Percentiles rank a stretch among this genome's conserved stretches.
Conservation (phyloP, 805 yeast genomes). For the Yarrowia keelungensis region DNA sequence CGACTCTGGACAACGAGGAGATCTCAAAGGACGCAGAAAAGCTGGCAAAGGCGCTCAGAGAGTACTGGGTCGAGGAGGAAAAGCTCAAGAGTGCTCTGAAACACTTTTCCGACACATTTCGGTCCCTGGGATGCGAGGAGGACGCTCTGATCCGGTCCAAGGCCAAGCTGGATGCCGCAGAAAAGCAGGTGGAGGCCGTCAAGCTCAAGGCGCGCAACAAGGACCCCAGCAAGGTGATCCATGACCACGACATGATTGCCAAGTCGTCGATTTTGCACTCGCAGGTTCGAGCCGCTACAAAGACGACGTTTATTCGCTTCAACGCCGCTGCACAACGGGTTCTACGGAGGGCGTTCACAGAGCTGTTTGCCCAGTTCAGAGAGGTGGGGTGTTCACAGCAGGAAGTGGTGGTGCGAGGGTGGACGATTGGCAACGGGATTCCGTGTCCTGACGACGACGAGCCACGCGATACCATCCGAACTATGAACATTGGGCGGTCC, state of each 20-base stretch:
- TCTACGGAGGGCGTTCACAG: slow-evolving; percentile 19
- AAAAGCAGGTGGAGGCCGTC: slow-evolving; percentile 33
- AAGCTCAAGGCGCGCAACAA: slow-evolving; percentile 35
- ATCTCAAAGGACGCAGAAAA: slow-evolving; percentile 24
- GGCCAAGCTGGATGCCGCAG: slow-evolving; percentile 33
- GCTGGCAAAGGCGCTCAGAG: slow-evolving; percentile 23
- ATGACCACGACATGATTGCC: slow-evolving; percentile 31
- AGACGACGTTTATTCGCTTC: slow-evolving; percentile 35
- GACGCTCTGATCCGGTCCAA: slow-evolving; percentile 23
- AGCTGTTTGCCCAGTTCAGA: slow-evolving; percentile 25
- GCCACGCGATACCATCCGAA: slow-evolving; percentile 16
- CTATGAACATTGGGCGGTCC: slow-evolving; percentile 33
- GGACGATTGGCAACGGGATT: slow-evolving; percentile 26
- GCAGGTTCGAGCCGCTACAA: slow-evolving; percentile 31
- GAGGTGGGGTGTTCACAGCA: slow-evolving; percentile 21
- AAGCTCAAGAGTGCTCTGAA: slow-evolving; percentile 31
- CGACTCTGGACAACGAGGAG: slow-evolving; percentile 21
- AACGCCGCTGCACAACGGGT: slow-evolving; percentile 33
- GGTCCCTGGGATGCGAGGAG: slow-evolving; percentile 28
- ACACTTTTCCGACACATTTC: slow-evolving; percentile 23
- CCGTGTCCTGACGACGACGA: slow-evolving; percentile 25
- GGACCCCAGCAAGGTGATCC: slow-evolving; percentile 22
- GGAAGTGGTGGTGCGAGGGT: slow-evolving; percentile 6
- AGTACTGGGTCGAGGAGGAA: slow-evolving; percentile 33
- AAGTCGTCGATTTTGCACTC: slow-evolving; percentile 38